phyloP scores from a whole-genome alignment of 176 grass and related monocot genomes.

The Triticum monococcum region DNA sequence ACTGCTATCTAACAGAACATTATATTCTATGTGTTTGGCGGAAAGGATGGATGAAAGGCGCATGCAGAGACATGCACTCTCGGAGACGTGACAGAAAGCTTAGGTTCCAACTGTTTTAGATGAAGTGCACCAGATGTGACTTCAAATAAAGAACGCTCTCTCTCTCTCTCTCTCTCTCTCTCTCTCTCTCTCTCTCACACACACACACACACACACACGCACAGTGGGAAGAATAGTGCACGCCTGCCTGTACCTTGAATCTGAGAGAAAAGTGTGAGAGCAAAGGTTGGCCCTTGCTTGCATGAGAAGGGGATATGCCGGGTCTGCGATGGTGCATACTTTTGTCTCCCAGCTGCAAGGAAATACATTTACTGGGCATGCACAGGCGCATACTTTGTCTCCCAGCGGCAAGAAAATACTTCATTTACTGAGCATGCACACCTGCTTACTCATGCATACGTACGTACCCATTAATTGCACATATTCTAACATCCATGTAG shows the following conservation, averaged over 20 bases:
- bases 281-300: conserved; percentile 46
- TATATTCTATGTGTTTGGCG: conserved; percentile 42
- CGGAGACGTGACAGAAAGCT: conserved; percentile 59
- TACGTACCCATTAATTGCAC: background rate
- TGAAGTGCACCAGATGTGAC: conserved; percentile 57
- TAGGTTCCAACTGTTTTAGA: conserved; percentile 31
- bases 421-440: background rate
- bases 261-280: conserved; percentile 34
- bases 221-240: conserved; percentile 36
- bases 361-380: conserved; percentile 36
- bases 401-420: background rate
- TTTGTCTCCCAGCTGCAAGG: conserved; percentile 27
- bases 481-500: background rate
- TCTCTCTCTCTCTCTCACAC: no score
- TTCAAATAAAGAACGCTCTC: conserved; percentile 14
- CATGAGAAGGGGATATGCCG: conserved; percentile 45
- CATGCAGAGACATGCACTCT: conserved; percentile 37
- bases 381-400: background rate
- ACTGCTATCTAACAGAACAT: conserved; percentile 41
- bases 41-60: background rate
- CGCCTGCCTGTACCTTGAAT: conserved; percentile 29
- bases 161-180: no score
- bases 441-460: conserved; percentile 5
- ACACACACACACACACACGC: background rate
- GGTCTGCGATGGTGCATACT: conserved; percentile 36